Percentiles rank a stretch among this genome's conserved stretches.
Evolutionary conservation across 495 filamentous ascomycete genomes (phyloP).

Genomic region (Hypoxylon lienhwacheense): DNA sequence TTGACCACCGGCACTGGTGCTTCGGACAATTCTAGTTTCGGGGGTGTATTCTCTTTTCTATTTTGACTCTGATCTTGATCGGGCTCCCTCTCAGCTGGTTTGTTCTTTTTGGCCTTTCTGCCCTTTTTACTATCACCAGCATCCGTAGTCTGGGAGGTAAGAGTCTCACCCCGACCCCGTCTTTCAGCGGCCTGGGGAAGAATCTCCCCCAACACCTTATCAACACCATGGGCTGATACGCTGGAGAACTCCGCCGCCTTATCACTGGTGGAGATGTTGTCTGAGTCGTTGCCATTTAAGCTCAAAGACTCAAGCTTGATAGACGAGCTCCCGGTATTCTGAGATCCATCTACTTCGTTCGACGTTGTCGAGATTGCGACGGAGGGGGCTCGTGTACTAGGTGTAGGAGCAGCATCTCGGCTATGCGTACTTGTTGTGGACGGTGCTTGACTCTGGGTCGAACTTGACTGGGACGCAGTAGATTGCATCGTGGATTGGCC

Average conservation of each 20-base stretch:
- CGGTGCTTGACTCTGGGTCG: conserved; percentile 68
- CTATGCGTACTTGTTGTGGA: conserved; percentile 64
- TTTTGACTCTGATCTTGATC: conserved; percentile 46
- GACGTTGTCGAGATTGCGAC: conserved; percentile 59
- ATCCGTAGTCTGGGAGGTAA: conserved; percentile 46
- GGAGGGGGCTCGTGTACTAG: conserved; percentile 36
- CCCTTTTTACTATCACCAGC: conserved; percentile 46
- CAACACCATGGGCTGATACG: conserved; percentile 24
- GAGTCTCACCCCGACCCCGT: conserved; percentile 35
- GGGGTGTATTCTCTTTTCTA: conserved; percentile 52
- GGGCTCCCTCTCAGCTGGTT: conserved; percentile 47
- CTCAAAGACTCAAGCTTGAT: conserved; percentile 34
- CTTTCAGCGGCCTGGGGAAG: conserved; percentile 26
- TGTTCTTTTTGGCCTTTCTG: conserved; percentile 53
- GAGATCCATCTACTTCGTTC: conserved; percentile 56
- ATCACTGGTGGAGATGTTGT: conserved; percentile 18
- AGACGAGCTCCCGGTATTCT: conserved; percentile 32
- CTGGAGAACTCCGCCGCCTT: conserved; percentile 17
- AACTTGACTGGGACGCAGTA: conserved; percentile 57
- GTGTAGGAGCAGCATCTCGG: conserved; percentile 66
- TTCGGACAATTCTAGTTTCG: conserved; percentile 70
- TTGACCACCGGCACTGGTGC: conserved; percentile 83
- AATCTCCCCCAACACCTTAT: conserved; percentile 32
- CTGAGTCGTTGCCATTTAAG: conserved; percentile 23
- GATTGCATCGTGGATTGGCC: conserved; percentile 51